Conservation (phyloP, 352 stramenopile genomes). For the Pythium rhizo-oryzae region DNA sequence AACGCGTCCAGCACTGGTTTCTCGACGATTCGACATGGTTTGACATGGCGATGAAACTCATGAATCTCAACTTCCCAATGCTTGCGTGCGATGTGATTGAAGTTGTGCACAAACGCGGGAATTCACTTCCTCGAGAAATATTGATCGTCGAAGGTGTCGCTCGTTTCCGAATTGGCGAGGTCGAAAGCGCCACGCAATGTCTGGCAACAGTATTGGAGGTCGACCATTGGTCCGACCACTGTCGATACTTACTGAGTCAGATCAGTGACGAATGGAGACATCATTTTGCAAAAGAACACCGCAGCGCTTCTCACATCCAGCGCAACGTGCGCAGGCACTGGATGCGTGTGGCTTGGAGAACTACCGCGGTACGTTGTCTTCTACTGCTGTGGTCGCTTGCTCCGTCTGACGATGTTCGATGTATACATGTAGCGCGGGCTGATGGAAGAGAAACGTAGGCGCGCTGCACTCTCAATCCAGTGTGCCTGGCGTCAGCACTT, state of each 20-base stretch:
- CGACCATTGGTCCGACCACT: constrained; percentile 48
- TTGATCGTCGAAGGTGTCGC: constrained; percentile 49
- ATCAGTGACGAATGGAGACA: constrained; percentile 45
- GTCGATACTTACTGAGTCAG: constrained; percentile 47
- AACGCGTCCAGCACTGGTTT: constrained; percentile 60
- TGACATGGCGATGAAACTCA: constrained; percentile 53
- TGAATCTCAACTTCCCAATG: constrained; percentile 46
- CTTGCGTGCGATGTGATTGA: constrained; percentile 41
- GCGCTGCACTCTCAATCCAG: constrained; percentile 45
- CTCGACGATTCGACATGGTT: constrained; percentile 60
- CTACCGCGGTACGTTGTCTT: constrained; percentile 26
- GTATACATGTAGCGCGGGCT: constrained; percentile 14
- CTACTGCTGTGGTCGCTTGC: background rate
- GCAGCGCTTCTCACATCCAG: constrained; percentile 43
- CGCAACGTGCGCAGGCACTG: constrained; percentile 23
- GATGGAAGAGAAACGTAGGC: constrained; percentile 35
- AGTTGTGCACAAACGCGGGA: constrained; percentile 30
- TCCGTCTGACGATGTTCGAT: background rate
- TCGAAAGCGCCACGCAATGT: constrained; percentile 30
- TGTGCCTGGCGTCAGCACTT: constrained; percentile 42
- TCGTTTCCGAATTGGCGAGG: constrained; percentile 41
- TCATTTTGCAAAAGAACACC: constrained; percentile 47
- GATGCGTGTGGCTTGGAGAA: constrained; percentile 28
- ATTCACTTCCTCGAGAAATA: constrained; percentile 26
- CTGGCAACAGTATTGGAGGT: constrained; percentile 42